Evolutionary conservation across 1,139 yeast genomes (phyloP).

Genomic region (Yamadazyma atlantica): DNA sequence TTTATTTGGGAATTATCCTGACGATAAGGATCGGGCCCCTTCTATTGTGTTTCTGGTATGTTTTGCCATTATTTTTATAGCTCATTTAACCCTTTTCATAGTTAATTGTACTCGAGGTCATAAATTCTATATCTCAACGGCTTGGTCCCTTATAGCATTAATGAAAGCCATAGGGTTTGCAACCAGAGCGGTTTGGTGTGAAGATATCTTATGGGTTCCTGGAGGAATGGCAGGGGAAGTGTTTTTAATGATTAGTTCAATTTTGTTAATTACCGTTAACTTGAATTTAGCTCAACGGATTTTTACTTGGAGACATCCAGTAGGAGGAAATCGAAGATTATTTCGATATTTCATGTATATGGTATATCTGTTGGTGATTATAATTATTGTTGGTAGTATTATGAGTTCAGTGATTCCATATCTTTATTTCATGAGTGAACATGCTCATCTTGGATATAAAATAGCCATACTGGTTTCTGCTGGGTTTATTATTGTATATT

Average conservation of each 20-base stretch:
- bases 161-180: slow-evolving; percentile 62
- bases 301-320: slow-evolving; percentile 50
- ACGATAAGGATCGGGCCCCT: slow-evolving; percentile 57
- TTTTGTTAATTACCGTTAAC: slow-evolving; percentile 36
- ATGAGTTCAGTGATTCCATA: slow-evolving; percentile 38
- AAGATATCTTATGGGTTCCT: slow-evolving; percentile 15
- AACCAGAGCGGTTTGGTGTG: slow-evolving; percentile 42
- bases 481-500: slow-evolving; percentile 31
- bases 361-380: slow-evolving; percentile 29
- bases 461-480: slow-evolving; percentile 32
- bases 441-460: slow-evolving; percentile 24
- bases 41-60: slow-evolving; percentile 57
- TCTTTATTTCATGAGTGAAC: slow-evolving; percentile 25
- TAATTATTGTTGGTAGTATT: slow-evolving; percentile 34
- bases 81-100: slow-evolving; percentile 51
- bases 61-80: slow-evolving; percentile 48
- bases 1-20: slow-evolving; percentile 69
- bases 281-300: slow-evolving; percentile 44
- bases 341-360: slow-evolving; percentile 37
- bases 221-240: slow-evolving; percentile 36
- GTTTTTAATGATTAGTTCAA: slow-evolving; percentile 33
- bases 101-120: slow-evolving; percentile 61
- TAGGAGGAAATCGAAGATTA: slow-evolving; percentile 40
- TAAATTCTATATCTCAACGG: slow-evolving; percentile 57
- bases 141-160: slow-evolving; percentile 53